Conservation (phyloP, 2,329 filamentous ascomycete genomes). For the Coniochaeta hoffmannii region DNA sequence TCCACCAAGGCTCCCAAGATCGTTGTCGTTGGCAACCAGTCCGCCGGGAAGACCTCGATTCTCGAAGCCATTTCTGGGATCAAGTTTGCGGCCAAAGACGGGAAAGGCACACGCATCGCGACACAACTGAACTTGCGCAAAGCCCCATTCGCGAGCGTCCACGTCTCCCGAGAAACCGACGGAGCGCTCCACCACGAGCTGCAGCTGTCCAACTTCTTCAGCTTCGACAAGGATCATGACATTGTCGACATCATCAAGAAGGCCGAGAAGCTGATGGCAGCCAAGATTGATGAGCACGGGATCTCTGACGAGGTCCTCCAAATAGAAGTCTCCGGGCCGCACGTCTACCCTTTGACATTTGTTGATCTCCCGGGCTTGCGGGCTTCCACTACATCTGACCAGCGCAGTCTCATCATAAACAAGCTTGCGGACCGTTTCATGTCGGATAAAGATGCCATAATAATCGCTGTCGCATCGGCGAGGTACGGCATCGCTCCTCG, state of each 20-base stretch:
- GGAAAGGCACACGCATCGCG: slow-evolving; percentile 13
- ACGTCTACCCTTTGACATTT: slow-evolving; percentile 44
- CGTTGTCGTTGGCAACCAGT: slow-evolving; percentile 14
- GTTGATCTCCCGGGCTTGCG: slow-evolving; percentile 52
- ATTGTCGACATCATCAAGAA: slow-evolving; percentile 26
- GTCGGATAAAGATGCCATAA: slow-evolving; percentile 46
- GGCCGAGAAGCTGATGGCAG: slow-evolving; percentile 29
- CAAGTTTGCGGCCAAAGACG: slow-evolving; percentile 11
- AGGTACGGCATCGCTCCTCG: slow-evolving; percentile 52
- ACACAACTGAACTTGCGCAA: slow-evolving; percentile 13
- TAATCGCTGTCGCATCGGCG: slow-evolving; percentile 49
- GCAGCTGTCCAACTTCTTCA: slow-evolving; percentile 4
- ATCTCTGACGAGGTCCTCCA: slow-evolving; percentile 37
- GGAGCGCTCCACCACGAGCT: not conserved
- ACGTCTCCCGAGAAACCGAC: slow-evolving; percentile 8
- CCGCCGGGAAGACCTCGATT: slow-evolving; percentile 13
- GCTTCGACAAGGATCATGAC: slow-evolving; percentile 13
- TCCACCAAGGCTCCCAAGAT: slow-evolving; percentile 11
- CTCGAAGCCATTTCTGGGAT: slow-evolving; percentile 14
- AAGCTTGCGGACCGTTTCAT: slow-evolving; percentile 49
- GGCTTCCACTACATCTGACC: slow-evolving; percentile 32
- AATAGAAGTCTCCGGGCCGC: slow-evolving; percentile 38
- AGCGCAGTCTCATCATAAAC: slow-evolving; percentile 38
- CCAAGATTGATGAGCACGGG: not conserved
- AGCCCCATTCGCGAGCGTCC: slow-evolving; percentile 2